A percentile compares a stretch with the other conserved stretches of the same genome.
Conservation (phyloP, 306 rosid genomes). For the Chamaecrista fasciculata region DNA sequence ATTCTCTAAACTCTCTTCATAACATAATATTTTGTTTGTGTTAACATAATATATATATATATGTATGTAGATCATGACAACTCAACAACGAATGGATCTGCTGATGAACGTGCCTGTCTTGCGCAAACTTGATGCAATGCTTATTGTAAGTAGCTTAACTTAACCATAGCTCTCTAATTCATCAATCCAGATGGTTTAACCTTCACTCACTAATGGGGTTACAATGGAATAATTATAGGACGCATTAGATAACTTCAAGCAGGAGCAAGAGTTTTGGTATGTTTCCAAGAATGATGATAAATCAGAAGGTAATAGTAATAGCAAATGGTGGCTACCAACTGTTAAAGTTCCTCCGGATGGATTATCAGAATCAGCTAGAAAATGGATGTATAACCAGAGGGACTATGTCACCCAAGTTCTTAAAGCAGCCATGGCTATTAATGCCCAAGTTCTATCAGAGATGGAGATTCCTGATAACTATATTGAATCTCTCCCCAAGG, state of each 20-base stretch:
- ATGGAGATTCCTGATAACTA: constrained; percentile 73
- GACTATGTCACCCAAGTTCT: constrained; percentile 76
- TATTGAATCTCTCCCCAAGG: constrained; percentile 78
- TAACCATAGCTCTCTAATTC: neutral
- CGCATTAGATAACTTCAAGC: constrained; percentile 59
- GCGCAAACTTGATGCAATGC: constrained; percentile 86
- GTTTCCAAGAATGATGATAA: constrained; percentile 50
- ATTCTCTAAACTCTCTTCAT: neutral
- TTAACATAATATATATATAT: neutral
- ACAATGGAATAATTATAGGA: constrained; percentile 52
- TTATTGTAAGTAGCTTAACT: constrained; percentile 55
- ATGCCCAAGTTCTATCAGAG: constrained; percentile 75
- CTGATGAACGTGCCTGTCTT: constrained; percentile 80
- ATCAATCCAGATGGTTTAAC: constrained; percentile 2
- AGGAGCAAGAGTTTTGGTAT: constrained; percentile 81
- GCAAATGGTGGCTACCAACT: constrained; percentile 84
- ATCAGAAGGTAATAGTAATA: constrained; percentile 31
- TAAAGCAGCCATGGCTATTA: constrained; percentile 97
- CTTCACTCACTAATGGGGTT: constrained; percentile 22
- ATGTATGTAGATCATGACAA: constrained; percentile 76
- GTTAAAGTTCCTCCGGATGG: constrained; percentile 73
- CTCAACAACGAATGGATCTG: constrained; percentile 77
- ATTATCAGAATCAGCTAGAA: constrained; percentile 59
- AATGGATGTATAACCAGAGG: constrained; percentile 65
- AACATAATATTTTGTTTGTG: neutral